These are phyloP conservation scores for Annulohypoxylon nitens DNA, from an alignment of 495 filamentous ascomycete species.

Conservation along the genomic window DNA sequence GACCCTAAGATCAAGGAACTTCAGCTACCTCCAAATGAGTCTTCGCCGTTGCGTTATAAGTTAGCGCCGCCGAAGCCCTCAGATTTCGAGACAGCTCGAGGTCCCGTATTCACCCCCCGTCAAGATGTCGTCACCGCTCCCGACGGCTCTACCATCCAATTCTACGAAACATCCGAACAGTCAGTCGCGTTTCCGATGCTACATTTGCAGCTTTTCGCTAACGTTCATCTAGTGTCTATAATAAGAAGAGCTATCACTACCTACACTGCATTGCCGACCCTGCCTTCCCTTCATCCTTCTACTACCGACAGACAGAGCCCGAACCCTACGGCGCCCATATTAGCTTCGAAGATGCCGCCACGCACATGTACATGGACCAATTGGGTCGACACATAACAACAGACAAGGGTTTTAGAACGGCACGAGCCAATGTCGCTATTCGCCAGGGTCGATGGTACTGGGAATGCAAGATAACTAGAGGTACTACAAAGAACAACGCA, in stretches of 20 bases:
- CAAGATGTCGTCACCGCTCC: constrained; percentile 60
- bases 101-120: constrained; percentile 66
- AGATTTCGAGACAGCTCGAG: constrained; percentile 70
- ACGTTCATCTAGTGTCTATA: constrained; percentile 75
- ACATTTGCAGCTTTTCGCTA: constrained; percentile 53
- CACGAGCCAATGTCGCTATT: constrained; percentile 88
- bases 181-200: constrained; percentile 60
- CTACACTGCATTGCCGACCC: constrained; percentile 91
- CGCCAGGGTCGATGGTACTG: constrained; percentile 95
- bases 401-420: constrained; percentile 85
- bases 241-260: constrained; percentile 92
- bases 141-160: constrained; percentile 65
- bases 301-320: constrained; percentile 89
- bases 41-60: constrained; percentile 68
- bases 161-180: constrained; percentile 75
- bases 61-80: constrained; percentile 68
- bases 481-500: constrained; percentile 59
- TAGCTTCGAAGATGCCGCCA: constrained; percentile 90
- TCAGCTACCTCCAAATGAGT: constrained; percentile 54
- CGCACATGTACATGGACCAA: constrained; percentile 76
- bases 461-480: constrained; percentile 87
- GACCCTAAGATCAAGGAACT: constrained; percentile 68
- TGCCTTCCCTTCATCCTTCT: constrained; percentile 85
- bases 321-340: constrained; percentile 84
- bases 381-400: constrained; percentile 73